These are phyloP conservation scores for Aureobasidium sp. DNA, from an alignment of 2,329 filamentous ascomycete genomes.

Conservation along the genomic window DNA sequence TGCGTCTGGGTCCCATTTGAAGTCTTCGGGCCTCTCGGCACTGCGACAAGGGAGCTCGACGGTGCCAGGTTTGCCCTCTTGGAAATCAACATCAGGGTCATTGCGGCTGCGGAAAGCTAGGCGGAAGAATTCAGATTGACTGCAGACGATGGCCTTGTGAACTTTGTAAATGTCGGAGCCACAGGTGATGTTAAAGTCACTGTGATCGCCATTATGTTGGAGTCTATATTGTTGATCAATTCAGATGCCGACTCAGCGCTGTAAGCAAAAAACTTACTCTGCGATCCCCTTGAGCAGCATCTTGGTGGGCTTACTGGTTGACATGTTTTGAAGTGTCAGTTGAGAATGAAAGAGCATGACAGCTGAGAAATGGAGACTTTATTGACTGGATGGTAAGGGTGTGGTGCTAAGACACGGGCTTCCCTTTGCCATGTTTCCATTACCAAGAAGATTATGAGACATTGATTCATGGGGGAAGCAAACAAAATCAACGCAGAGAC, in stretches of 20 bases:
- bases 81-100: conserved; percentile 2
- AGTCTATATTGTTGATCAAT: not conserved
- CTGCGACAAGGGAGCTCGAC: not conserved
- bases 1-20: conserved; percentile 15
- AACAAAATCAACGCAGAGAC: no score
- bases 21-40: not conserved
- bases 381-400: no score
- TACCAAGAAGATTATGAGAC: no score
- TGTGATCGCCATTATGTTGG: conserved; percentile 16
- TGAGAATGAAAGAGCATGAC: no score
- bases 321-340: no score
- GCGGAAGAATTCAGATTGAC: conserved; percentile 23
- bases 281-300: not conserved
- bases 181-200: conserved; percentile 23
- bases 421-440: no score
- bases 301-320: not conserved
- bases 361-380: no score
- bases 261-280: not conserved
- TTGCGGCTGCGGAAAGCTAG: conserved; percentile 19
- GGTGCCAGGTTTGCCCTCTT: conserved; percentile 1
- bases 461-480: no score
- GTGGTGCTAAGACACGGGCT: no score
- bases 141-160: conserved; percentile 24
- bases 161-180: conserved; percentile 20
- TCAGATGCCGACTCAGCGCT: no score